A percentile compares a stretch with the other conserved stretches of the same genome.
Evolutionary conservation across 805 yeast species (phyloP).

Genomic region (Suhomyces sp.): DNA sequence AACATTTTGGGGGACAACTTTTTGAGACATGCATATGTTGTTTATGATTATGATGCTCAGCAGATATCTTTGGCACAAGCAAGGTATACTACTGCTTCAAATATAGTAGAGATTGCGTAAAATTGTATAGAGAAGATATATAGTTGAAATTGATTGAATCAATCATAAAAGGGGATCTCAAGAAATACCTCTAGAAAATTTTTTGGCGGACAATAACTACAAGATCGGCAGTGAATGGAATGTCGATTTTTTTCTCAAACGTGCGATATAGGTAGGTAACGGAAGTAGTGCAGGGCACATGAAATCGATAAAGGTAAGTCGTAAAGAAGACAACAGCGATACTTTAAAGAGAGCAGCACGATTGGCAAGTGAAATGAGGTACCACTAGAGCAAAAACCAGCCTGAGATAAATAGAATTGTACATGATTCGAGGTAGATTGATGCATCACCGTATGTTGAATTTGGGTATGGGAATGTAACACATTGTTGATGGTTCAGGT

Average conservation of each 20-base stretch:
- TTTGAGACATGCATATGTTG: constrained; percentile 50
- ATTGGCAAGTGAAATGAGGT: no score
- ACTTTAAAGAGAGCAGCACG: no score
- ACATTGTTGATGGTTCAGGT: background rate
- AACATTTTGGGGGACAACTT: constrained; percentile 52
- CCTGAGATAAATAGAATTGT: background rate
- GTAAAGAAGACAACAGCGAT: background rate
- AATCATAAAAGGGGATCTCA: background rate
- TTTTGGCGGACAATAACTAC: background rate
- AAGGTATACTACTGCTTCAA: constrained; percentile 20
- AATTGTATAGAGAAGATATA: background rate
- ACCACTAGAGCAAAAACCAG: background rate
- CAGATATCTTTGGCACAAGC: constrained; percentile 49
- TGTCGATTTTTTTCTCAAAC: background rate
- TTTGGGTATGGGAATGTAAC: background rate
- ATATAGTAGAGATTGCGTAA: constrained; percentile 2
- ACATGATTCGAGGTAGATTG: background rate
- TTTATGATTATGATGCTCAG: constrained; percentile 49
- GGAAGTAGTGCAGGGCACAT: background rate
- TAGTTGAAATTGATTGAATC: background rate
- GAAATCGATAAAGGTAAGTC: background rate
- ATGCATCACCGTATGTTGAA: background rate
- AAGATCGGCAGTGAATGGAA: background rate
- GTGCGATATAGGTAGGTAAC: background rate
- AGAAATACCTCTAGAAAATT: background rate